Evolutionary conservation across 805 yeast genomes (phyloP).

Genomic region (Candida ovalis): DNA sequence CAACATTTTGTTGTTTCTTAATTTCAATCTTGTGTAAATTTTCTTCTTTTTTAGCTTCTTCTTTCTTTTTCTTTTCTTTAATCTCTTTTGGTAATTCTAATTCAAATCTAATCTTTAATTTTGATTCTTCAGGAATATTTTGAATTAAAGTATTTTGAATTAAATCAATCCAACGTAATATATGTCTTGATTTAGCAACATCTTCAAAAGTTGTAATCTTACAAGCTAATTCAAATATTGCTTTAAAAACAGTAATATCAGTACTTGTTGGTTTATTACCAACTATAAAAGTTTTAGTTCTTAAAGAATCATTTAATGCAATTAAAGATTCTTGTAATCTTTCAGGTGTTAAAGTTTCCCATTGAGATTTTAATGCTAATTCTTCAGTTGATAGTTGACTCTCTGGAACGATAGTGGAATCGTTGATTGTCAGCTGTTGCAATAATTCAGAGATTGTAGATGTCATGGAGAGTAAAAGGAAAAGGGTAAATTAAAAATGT

Average conservation of each 20-base stretch:
- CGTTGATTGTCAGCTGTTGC: conserved; percentile 27
- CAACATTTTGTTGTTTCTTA: conserved; percentile 7
- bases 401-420: conserved; percentile 11
- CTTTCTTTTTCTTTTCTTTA: conserved; percentile 35
- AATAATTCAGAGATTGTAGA: conserved; percentile 29
- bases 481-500: not conserved
- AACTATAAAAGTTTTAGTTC: conserved; percentile 64
- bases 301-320: conserved; percentile 67
- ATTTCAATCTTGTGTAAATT: conserved; percentile 14
- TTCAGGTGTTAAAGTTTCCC: conserved; percentile 67
- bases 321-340: conserved; percentile 51
- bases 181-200: conserved; percentile 68
- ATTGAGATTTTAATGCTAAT: conserved; percentile 69
- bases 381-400: conserved; percentile 32
- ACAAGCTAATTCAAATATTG: conserved; percentile 57
- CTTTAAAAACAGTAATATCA: conserved; percentile 70
- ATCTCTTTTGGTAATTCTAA: conserved; percentile 61
- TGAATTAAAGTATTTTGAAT: conserved; percentile 59
- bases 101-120: conserved; percentile 54
- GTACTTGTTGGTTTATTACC: conserved; percentile 64
- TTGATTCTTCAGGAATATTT: conserved; percentile 46
- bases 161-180: conserved; percentile 89
- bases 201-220: conserved; percentile 52
- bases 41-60: conserved; percentile 21
- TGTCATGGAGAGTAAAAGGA: conserved; percentile 14